Evolutionary conservation across 2,329 filamentous ascomycete species (phyloP), one percentile per base, ranked within the genome.

Genomic region (Sporothrix inflata): DNA sequence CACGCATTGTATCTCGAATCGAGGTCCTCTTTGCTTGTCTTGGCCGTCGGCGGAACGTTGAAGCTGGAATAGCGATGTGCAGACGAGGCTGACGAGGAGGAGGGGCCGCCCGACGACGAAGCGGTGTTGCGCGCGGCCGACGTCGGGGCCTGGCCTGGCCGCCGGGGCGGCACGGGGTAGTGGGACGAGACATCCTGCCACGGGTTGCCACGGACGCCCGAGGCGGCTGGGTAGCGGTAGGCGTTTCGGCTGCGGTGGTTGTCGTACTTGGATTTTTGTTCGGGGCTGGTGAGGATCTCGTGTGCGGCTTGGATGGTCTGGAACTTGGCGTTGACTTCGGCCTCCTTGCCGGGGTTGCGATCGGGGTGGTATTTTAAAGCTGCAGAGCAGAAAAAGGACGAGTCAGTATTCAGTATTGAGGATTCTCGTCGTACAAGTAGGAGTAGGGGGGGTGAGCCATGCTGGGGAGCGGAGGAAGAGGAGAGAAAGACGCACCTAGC

Each of bases 331-430:
- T 92, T 93, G 78, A 91, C 92, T 78, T 95, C 93, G 72, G 88
- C 83, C 81, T 97, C 94, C 78, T 88, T 89, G 69, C 94, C 94
- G 12, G 91, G 93, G 78, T 97, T 97, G 73, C 94, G 91, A 80
- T 97, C 94, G 8, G 94, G 94, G 78, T 97, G 94, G 78, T 92
- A 97, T 80, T 92, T 92, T 63, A 97, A 85, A 65, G 94, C 94
- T 94, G 30, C n/a, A 9, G 14, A 34, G 47, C 8, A 57, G 12
- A 34, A 14, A 21, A 27, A 38, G 16, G 12, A 27, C 9, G 24
- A 6, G 38, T 65, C 60, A 65, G 60, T 65, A 45, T 27, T 27
- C 38, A 27, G 60, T 19, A 27, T 27, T 27, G 2, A 21, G 38
- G 21, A 63, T 24, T 40, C 38, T 45, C 11, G 65, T 49, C 9